phyloP scores from a whole-genome alignment of 345 rosid species.

The Euphorbia pulcherrima region DNA sequence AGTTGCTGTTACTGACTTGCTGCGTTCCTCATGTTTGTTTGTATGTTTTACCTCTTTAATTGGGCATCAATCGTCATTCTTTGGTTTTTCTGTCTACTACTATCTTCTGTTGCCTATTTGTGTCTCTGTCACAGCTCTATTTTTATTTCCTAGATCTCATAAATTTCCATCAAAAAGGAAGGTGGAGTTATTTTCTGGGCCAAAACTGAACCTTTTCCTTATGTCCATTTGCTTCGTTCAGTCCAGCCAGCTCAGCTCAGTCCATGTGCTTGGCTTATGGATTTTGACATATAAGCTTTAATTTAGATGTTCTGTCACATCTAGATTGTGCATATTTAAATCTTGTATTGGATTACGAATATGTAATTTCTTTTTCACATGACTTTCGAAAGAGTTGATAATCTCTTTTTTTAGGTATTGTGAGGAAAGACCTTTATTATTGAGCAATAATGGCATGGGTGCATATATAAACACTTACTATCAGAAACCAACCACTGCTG shows the following conservation, averaged over 20 bases:
- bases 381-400: conserved; percentile 4
- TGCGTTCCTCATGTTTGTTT: not conserved
- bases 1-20: not conserved
- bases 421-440: conserved; percentile 88
- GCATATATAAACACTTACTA: conserved; percentile 87
- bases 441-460: conserved; percentile 94
- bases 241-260: not conserved
- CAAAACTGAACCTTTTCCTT: not conserved
- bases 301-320: not conserved
- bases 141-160: not conserved
- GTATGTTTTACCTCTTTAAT: not conserved
- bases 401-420: conserved; percentile 54
- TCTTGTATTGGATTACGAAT: not conserved
- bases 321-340: not conserved
- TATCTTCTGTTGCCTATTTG: not conserved
- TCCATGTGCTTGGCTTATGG: not conserved
- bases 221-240: not conserved
- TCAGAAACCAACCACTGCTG: conserved; percentile 72
- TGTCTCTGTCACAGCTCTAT: not conserved
- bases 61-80: not conserved
- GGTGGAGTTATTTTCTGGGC: not conserved
- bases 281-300: not conserved
- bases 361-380: not conserved
- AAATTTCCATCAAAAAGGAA: not conserved
- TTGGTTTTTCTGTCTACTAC: not conserved